Evolutionary conservation across 108 stramenopile species (phyloP).

Genomic region (Aurantiochytrium sp.): DNA sequence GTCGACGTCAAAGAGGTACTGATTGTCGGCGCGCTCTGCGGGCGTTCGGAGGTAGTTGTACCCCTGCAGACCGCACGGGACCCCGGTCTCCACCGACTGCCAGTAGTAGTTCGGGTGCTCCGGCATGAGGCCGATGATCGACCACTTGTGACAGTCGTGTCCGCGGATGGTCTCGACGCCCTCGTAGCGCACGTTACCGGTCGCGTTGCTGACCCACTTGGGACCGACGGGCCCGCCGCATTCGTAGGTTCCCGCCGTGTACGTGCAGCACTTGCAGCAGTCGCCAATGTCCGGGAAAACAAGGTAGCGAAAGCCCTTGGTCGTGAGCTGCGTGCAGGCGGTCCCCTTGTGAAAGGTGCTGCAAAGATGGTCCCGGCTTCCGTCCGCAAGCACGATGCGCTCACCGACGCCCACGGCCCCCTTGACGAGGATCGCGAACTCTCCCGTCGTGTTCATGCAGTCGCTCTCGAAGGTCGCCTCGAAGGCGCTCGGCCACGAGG

Average conservation of each 20-base stretch:
- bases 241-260: not conserved
- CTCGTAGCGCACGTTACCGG: not conserved
- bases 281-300: not conserved
- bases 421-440: not conserved
- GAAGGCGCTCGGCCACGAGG: not conserved
- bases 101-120: not conserved
- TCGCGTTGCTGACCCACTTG: not conserved
- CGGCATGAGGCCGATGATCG: not conserved
- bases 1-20: not conserved
- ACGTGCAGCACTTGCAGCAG: constrained; percentile 26
- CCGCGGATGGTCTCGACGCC: not conserved
- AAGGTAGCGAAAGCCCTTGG: not conserved
- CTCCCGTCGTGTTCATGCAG: not conserved
- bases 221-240: not conserved
- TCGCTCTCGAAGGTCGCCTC: not conserved
- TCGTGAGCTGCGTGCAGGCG: not conserved
- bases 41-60: not conserved
- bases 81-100: not conserved
- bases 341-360: not conserved
- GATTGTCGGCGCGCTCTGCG: not conserved
- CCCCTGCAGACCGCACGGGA: not conserved
- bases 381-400: not conserved
- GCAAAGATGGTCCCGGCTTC: constrained; percentile 22
- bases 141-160: constrained; percentile 5
- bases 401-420: not conserved